Evolutionary conservation across 2,329 filamentous ascomycete genomes (phyloP).

Genomic region (Claviceps humidiphila): DNA sequence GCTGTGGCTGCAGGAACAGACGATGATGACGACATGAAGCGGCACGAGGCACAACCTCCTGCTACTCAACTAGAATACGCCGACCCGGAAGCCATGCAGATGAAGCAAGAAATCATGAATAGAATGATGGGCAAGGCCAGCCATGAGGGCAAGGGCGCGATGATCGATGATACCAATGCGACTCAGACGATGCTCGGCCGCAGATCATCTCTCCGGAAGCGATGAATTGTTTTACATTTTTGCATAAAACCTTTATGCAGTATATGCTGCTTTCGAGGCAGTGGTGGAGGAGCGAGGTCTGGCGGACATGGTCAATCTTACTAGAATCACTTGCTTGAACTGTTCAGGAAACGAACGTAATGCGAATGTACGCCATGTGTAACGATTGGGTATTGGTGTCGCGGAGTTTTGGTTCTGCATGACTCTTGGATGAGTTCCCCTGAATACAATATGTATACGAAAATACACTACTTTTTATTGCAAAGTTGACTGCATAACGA

Average conservation of each 20-base stretch:
- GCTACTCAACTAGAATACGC: slow-evolving; percentile 42
- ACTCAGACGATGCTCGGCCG: neutral
- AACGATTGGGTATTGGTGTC: neutral
- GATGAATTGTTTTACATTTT: neutral
- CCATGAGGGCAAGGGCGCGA: neutral
- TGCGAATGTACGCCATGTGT: neutral
- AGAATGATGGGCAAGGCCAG: slow-evolving; percentile 24
- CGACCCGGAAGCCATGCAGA: slow-evolving; percentile 33
- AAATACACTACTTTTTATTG: too few relatives aligned
- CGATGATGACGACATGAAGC: slow-evolving; percentile 11
- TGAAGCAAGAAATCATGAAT: slow-evolving; percentile 30
- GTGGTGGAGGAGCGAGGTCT: too few relatives aligned
- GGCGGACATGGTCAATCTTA: too few relatives aligned
- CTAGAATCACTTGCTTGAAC: neutral
- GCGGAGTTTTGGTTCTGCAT: neutral
- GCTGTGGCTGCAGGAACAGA: slow-evolving; percentile 4
- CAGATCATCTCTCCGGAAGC: slow-evolving; percentile 1
- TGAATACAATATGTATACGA: neutral
- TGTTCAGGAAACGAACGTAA: neutral
- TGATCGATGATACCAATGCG: neutral
- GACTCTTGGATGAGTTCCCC: neutral
- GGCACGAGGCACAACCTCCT: slow-evolving; percentile 22
- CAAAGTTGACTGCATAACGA: too few relatives aligned
- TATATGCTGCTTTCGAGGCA: too few relatives aligned
- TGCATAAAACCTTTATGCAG: too few relatives aligned